Conservation (phyloP, 2,329 filamentous ascomycete species). For the Nothomitra cinnamomea region DNA sequence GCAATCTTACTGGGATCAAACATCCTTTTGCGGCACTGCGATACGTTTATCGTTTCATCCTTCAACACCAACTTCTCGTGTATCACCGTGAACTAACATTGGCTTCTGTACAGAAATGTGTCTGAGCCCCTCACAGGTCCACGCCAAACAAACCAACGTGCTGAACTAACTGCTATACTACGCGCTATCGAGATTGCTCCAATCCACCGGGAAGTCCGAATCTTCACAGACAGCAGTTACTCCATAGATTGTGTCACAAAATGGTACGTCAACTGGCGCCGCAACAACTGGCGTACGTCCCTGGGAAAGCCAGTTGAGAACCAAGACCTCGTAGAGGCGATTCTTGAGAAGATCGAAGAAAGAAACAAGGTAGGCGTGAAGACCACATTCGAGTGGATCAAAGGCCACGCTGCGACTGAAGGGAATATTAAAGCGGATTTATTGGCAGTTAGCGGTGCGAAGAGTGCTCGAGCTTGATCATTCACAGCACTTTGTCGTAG, state of each 20-base stretch:
- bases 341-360: constrained; percentile 54
- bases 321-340: constrained; percentile 60
- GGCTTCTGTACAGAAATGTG: constrained; percentile 32
- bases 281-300: constrained; percentile 61
- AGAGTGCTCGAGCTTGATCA: constrained; percentile 14
- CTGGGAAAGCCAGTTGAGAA: constrained; percentile 63
- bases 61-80: not conserved
- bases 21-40: no score
- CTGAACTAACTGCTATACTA: constrained; percentile 79
- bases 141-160: constrained; percentile 83
- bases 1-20: no score
- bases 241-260: constrained; percentile 74
- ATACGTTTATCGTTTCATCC: no score
- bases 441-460: constrained; percentile 54
- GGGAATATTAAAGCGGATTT: constrained; percentile 72
- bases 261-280: constrained; percentile 67
- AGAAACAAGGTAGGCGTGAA: constrained; percentile 39
- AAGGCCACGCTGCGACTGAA: constrained; percentile 56
- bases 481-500: not conserved
- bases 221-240: constrained; percentile 82
- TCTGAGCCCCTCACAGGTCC: constrained; percentile 59
- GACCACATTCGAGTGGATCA: constrained; percentile 74
- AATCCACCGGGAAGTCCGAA: constrained; percentile 48
- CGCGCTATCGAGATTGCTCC: constrained; percentile 66
- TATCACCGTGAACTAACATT: constrained; percentile 7